These are phyloP conservation scores for Galeopsis tetrahit DNA, from an alignment of 257 asterid genomes.

Conservation along the genomic window DNA sequence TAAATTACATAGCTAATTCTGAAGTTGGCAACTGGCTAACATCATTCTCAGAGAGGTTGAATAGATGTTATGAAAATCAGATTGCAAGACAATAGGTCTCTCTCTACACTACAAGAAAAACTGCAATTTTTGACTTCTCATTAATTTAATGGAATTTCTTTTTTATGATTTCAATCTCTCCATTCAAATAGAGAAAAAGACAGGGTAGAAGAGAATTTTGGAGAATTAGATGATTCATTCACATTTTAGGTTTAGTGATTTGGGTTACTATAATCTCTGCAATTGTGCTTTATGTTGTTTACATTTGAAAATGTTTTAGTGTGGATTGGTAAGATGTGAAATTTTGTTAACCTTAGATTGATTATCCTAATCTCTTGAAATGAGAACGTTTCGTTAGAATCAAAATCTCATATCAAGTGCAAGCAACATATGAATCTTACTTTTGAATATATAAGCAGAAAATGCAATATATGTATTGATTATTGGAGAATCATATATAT, in stretches of 20 bases:
- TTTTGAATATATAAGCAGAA: not conserved
- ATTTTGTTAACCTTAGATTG: not conserved
- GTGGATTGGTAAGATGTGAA: not conserved
- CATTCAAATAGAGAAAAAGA: not conserved
- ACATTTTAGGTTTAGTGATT: slow-evolving; percentile 8
- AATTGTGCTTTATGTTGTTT: not conserved
- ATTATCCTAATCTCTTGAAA: not conserved
- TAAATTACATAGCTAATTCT: too few species aligned
- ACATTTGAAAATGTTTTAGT: too few species aligned
- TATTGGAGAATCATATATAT: slow-evolving; percentile 1
- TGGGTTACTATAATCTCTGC: not conserved
- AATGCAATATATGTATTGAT: not conserved
- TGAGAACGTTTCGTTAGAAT: not conserved
- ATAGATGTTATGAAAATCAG: too few species aligned
- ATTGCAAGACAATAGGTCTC: too few species aligned
- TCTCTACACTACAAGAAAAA: too few species aligned
- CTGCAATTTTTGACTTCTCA: too few species aligned
- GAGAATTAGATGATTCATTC: slow-evolving; percentile 5
- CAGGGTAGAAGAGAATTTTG: not conserved
- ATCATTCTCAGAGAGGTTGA: too few species aligned
- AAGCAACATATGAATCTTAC: too few species aligned
- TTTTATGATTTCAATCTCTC: not conserved
- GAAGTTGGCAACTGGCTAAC: too few species aligned
- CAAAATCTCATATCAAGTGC: not conserved
- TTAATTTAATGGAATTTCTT: not conserved